Evolutionary conservation across 2,329 filamentous ascomycete species (phyloP).

Genomic region (Alternaria conjuncta): DNA sequence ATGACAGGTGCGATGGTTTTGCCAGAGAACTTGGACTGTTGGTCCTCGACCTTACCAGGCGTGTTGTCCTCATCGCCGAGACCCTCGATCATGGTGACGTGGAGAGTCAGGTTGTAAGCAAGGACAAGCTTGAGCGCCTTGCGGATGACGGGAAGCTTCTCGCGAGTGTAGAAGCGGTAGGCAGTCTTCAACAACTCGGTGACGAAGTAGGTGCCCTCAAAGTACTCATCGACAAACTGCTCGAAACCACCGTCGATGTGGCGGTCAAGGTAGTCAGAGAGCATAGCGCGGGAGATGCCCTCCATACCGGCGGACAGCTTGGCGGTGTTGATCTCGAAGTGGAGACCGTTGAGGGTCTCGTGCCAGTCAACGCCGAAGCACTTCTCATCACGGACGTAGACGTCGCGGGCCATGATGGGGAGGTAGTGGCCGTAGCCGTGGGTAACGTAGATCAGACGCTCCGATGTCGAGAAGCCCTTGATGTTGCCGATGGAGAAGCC

Average conservation of each 20-base stretch:
- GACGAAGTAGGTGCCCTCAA: conserved; percentile 92
- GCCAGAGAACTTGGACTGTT: conserved; percentile 84
- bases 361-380: conserved; percentile 96
- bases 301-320: conserved; percentile 88
- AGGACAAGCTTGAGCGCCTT: conserved; percentile 95
- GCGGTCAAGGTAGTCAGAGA: conserved; percentile 93
- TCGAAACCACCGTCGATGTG: conserved; percentile 93
- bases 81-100: conserved; percentile 93
- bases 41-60: conserved; percentile 83
- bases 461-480: conserved; percentile 75
- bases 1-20: conserved; percentile 94
- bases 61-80: conserved; percentile 80
- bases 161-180: conserved; percentile 89
- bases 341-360: conserved; percentile 77
- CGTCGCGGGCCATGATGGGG: conserved; percentile 90
- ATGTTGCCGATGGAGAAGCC: conserved; percentile 94
- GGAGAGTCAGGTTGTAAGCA: conserved; percentile 92
- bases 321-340: conserved; percentile 86
- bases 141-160: conserved; percentile 86
- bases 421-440: conserved; percentile 95
- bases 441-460: conserved; percentile 84
- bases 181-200: conserved; percentile 96
- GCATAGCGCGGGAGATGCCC: conserved; percentile 78
- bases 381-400: conserved; percentile 88
- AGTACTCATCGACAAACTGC: conserved; percentile 93